phyloP scores from a whole-genome alignment of 2,329 filamentous ascomycete genomes.

The Verticillium dahliae region DNA sequence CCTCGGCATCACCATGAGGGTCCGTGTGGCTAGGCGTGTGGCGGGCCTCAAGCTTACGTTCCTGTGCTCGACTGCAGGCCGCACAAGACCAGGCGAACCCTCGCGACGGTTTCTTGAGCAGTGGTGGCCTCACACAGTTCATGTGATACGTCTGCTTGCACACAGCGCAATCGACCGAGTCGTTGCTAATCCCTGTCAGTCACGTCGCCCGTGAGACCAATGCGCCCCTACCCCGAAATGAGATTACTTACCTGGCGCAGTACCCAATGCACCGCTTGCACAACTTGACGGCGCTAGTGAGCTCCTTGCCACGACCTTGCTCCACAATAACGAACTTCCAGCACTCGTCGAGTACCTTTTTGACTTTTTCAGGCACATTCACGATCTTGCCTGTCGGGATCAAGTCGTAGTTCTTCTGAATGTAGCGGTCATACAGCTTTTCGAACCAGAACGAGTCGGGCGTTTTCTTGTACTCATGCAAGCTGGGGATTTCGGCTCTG shows the following conservation, averaged over 20 bases:
- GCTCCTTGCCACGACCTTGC: conserved; percentile 85
- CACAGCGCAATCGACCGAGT: conserved; percentile 95
- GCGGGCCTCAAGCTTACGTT: conserved; percentile 83
- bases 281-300: conserved; percentile 90
- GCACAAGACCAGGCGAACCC: conserved; percentile 98
- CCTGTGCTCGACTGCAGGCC: conserved; percentile 91
- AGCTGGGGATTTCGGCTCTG: conserved; percentile 73
- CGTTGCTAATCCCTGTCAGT: conserved; percentile 51
- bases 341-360: conserved; percentile 89
- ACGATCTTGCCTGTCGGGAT: conserved; percentile 89
- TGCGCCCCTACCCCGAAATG: neutral
- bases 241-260: conserved; percentile 69
- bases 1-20: conserved; percentile 57
- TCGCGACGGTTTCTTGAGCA: conserved; percentile 92
- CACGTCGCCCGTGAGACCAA: conserved; percentile 3
- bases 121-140: conserved; percentile 88
- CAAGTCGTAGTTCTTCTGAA: conserved; percentile 95
- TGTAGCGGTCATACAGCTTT: conserved; percentile 96
- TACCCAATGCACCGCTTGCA: conserved; percentile 91
- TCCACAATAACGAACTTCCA: conserved; percentile 97
- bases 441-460: conserved; percentile 95
- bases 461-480: conserved; percentile 78
- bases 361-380: conserved; percentile 92
- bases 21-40: conserved; percentile 74
- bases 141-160: conserved; percentile 96